phyloP scores from a whole-genome alignment of 352 stramenopile species.

The Peronospora farinosa region DNA sequence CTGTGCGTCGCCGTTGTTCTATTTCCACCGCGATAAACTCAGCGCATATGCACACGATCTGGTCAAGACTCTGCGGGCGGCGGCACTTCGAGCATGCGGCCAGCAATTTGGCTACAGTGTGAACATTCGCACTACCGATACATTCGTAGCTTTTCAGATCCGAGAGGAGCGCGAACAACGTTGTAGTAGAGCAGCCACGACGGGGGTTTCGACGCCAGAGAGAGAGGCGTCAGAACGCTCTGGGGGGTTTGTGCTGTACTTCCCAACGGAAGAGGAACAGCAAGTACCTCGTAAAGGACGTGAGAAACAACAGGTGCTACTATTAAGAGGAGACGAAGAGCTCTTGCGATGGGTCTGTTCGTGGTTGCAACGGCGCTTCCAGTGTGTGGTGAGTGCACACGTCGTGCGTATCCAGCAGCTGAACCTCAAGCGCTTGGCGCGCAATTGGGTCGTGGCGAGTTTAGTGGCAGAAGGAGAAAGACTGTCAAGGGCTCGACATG shows the following conservation, averaged over 20 bases:
- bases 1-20: constrained; percentile 58
- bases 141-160: constrained; percentile 55
- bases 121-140: constrained; percentile 44
- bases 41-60: constrained; percentile 56
- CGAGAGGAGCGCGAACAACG: constrained; percentile 38
- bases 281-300: constrained; percentile 28
- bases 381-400: constrained; percentile 53
- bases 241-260: constrained; percentile 63
- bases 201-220: background rate
- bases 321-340: constrained; percentile 51
- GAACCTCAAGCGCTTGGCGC: constrained; percentile 50
- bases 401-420: constrained; percentile 41
- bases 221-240: constrained; percentile 17
- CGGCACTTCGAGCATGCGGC: constrained; percentile 35
- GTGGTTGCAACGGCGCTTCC: constrained; percentile 68
- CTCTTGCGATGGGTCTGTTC: constrained; percentile 46
- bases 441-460: constrained; percentile 39
- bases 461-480: constrained; percentile 23
- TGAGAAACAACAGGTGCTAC: constrained; percentile 48
- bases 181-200: constrained; percentile 1
- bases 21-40: constrained; percentile 43
- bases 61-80: constrained; percentile 54
- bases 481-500: constrained; percentile 4
- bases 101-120: constrained; percentile 62
- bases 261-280: constrained; percentile 36